Conservation (phyloP, 257 asterid species). For the Nicotiana tomentosiformis region DNA sequence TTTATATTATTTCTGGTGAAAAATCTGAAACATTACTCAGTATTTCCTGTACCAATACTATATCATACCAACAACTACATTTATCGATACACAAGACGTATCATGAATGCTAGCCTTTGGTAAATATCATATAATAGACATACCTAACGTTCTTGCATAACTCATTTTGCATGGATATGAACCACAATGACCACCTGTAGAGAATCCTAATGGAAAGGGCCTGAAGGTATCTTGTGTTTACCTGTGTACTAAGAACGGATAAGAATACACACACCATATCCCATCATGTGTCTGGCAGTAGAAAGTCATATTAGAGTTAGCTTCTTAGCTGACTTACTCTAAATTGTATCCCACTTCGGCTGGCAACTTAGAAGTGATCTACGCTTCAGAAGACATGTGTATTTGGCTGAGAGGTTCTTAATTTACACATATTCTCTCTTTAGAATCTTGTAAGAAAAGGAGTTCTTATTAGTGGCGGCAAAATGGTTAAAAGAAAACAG, state of each 20-base stretch:
- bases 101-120: constrained; percentile 1
- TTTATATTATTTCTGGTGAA: background rate
- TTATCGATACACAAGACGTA: background rate
- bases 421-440: background rate
- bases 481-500: no score
- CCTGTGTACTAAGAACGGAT: background rate
- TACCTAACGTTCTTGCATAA: background rate
- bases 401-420: background rate
- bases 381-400: background rate
- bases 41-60: background rate
- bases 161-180: background rate
- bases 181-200: background rate
- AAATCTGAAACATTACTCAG: background rate
- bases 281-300: background rate
- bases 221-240: background rate
- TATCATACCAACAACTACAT: background rate
- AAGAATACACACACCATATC: background rate
- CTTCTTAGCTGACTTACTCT: background rate
- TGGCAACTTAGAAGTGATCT: background rate
- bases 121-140: background rate
- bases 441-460: background rate
- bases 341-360: background rate
- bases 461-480: background rate
- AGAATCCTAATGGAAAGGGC: background rate
- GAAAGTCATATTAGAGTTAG: constrained; percentile 9